phyloP scores from a whole-genome alignment of 2,329 filamentous ascomycete genomes.

The Thielaviopsis populi region DNA sequence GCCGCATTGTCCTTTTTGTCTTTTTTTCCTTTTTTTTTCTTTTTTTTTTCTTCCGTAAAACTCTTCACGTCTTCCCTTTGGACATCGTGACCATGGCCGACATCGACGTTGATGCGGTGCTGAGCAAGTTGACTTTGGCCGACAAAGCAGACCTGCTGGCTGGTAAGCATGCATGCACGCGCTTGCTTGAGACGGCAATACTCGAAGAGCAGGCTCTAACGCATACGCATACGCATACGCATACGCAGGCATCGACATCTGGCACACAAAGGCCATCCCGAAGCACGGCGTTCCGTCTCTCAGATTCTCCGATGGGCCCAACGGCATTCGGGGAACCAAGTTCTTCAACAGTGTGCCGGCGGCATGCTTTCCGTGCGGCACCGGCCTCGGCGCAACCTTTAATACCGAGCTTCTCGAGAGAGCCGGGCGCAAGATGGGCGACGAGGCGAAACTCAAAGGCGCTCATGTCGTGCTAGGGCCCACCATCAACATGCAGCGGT shows the following conservation, averaged over 20 bases:
- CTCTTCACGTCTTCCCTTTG: not conserved
- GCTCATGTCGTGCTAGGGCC: slow-evolving; percentile 57
- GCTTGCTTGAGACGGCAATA: too few relatives aligned
- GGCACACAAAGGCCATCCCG: slow-evolving; percentile 39
- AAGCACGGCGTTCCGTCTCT: slow-evolving; percentile 53
- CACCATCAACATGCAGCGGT: slow-evolving; percentile 48
- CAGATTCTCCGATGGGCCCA: slow-evolving; percentile 67
- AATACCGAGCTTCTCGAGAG: slow-evolving; percentile 58
- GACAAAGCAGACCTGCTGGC: slow-evolving; percentile 73
- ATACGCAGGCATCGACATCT: slow-evolving; percentile 47
- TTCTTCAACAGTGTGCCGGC: slow-evolving; percentile 45
- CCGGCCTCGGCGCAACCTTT: slow-evolving; percentile 69
- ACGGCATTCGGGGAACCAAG: slow-evolving; percentile 54
- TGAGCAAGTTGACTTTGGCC: slow-evolving; percentile 52
- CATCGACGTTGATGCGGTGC: slow-evolving; percentile 42
- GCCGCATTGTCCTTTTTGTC: not conserved
- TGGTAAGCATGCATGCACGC: slow-evolving; percentile 39
- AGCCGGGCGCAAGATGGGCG: slow-evolving; percentile 52
- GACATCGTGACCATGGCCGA: slow-evolving; percentile 29
- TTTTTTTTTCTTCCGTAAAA: not conserved
- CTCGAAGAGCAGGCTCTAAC: not conserved
- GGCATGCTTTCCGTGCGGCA: slow-evolving; percentile 64
- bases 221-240: slow-evolving; percentile 31
- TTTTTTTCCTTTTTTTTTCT: not conserved
- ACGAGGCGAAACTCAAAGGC: slow-evolving; percentile 54